A percentile compares a stretch with the other conserved stretches of the same genome.
phyloP scores from a whole-genome alignment of 1,284 basidiomycete genomes.

The Ceratobasidium sp. region DNA sequence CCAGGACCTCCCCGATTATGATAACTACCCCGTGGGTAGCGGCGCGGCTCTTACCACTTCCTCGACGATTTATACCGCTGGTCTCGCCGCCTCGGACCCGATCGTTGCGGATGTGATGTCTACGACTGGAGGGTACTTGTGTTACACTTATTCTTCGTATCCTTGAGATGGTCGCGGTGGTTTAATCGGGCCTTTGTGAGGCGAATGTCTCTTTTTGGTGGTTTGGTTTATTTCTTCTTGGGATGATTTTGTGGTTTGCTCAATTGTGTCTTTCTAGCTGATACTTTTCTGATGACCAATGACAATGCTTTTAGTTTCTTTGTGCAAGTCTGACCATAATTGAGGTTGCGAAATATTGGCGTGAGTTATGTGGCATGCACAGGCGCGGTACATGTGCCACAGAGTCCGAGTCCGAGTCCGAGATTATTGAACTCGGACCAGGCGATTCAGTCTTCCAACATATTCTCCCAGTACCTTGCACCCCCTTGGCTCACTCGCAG shows the following conservation, averaged over 20 bases:
- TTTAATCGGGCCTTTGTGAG: neutral
- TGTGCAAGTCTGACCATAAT: no score
- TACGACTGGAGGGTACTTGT: slow-evolving; percentile 41
- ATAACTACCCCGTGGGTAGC: slow-evolving; percentile 26
- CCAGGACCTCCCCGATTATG: slow-evolving; percentile 40
- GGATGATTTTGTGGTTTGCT: neutral
- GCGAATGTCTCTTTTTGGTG: neutral
- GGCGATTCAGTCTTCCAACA: no score
- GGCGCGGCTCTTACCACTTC: neutral
- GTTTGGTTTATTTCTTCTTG: neutral
- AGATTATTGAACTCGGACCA: no score
- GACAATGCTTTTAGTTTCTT: no score
- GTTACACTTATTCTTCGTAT: slow-evolving; percentile 23
- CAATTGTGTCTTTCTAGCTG: slow-evolving; percentile 22
- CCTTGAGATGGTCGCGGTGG: neutral
- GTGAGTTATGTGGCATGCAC: no score
- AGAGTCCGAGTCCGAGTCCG: no score
- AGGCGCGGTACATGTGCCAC: no score
- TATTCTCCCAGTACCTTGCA: no score
- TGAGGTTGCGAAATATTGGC: no score
- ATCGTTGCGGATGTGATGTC: slow-evolving; percentile 38
- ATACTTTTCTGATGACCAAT: no score
- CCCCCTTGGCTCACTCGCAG: no score
- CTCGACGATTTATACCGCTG: slow-evolving; percentile 15
- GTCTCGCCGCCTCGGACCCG: slow-evolving; percentile 11